phyloP scores from a whole-genome alignment of 768 basidiomycete genomes.

The Leccinum variicolor region DNA sequence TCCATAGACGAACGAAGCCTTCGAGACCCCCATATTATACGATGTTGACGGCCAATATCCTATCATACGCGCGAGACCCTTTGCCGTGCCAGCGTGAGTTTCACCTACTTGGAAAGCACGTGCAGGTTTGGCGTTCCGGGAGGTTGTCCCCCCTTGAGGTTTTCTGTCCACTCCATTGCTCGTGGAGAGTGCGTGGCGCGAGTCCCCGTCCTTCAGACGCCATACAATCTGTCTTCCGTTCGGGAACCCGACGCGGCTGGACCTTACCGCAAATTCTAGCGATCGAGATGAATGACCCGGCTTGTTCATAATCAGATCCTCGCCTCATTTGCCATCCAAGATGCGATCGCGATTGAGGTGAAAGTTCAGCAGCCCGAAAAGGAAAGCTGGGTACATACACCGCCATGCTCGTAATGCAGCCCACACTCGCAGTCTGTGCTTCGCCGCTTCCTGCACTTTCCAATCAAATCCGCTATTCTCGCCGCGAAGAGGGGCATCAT shows the following conservation, averaged over 20 bases:
- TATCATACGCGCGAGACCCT: background rate
- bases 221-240: background rate
- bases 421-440: background rate
- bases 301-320: background rate
- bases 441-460: no score
- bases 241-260: background rate
- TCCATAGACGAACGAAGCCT: conserved; percentile 1
- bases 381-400: background rate
- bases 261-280: background rate
- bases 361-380: background rate
- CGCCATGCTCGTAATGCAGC: background rate
- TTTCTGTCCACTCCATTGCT: background rate
- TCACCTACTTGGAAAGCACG: background rate
- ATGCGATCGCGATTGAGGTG: background rate
- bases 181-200: background rate
- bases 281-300: background rate
- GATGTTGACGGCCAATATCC: background rate
- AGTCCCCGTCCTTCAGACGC: background rate
- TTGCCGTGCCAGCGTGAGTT: no score
- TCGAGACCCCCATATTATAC: background rate
- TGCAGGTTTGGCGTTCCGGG: background rate
- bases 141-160: background rate
- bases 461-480: background rate
- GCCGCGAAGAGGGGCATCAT: background rate
- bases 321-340: background rate